These are phyloP conservation scores for Chlamydomonas reinhardtii DNA, from an alignment of 163 green algal species.

Conservation along the genomic window DNA sequence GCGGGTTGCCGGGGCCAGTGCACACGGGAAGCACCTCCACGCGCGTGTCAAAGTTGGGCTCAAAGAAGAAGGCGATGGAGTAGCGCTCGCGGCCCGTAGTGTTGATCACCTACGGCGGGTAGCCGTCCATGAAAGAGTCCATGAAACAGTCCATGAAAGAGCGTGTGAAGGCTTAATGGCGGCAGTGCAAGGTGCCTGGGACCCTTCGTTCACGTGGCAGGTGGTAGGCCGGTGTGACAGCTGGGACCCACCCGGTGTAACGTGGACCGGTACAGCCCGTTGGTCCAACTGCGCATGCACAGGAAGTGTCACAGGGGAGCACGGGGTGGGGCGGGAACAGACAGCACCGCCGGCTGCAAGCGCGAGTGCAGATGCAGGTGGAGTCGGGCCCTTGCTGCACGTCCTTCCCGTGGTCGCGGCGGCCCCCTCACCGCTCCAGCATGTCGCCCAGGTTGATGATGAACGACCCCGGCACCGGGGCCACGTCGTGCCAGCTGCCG, in stretches of 20 bases:
- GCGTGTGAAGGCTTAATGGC: too few relatives aligned
- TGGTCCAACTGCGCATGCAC: slow-evolving; percentile 79
- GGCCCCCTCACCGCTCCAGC: slow-evolving; percentile 76
- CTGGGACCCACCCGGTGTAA: slow-evolving; percentile 81
- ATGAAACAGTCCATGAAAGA: too few relatives aligned
- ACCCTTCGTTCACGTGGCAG: too few relatives aligned
- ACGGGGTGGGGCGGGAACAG: too few relatives aligned
- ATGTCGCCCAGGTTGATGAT: slow-evolving; percentile 95
- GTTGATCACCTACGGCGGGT: background rate
- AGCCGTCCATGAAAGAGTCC: too few relatives aligned
- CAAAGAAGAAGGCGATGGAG: slow-evolving; percentile 90
- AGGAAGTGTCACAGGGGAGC: background rate
- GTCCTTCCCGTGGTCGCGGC: too few relatives aligned
- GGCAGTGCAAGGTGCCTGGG: too few relatives aligned
- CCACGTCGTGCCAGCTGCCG: slow-evolving; percentile 71
- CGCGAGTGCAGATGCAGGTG: too few relatives aligned
- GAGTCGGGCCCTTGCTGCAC: too few relatives aligned
- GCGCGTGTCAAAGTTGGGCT: slow-evolving; percentile 85
- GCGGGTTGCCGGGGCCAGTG: slow-evolving; percentile 57
- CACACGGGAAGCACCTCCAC: slow-evolving; percentile 79
- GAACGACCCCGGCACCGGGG: slow-evolving; percentile 67
- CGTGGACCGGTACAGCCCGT: slow-evolving; percentile 85
- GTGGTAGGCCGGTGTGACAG: too few relatives aligned
- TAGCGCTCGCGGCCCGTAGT: slow-evolving; percentile 58
- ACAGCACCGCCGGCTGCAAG: too few relatives aligned